Base-by-base conservation (phyloP, 2,329 filamentous ascomycete species). In the Rachicladosporium sp. region DNA sequence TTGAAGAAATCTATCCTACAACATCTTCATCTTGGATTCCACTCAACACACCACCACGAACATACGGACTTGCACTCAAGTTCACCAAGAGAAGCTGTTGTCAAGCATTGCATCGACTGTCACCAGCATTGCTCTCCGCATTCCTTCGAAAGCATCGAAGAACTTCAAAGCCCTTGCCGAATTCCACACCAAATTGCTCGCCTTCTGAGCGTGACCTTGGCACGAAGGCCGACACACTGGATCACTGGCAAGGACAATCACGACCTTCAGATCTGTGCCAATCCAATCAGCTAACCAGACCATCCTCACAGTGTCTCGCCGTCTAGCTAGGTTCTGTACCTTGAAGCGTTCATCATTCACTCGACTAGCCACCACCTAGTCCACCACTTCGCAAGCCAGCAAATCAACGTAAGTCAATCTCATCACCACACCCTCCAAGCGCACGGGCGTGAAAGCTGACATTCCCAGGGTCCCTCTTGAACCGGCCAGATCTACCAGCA, bases 391-490 rank as follows among this genome's bases (percentile, higher is more conserved):
- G 15, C 3, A 19, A 19, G 15, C 15, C 15, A 19, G 15, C 15
- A 19, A 19, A 19, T 19, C 15, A 19, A 19, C 15, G 15, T 19
- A 19, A 19, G 15, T 19, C 15, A 19, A 19, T 19, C 15, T 19
- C 15, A 19, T 19, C 15, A 19, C 15, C 15, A 19, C 15, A 19
- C 15, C 15, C 15, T 19, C 15, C 15, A 19, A 19, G 15, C 15
- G 15, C 15, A 19, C 15, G 15, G 15, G 15, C 15, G 15, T 19
- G 15, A 19, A 19, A 19, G 15, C 15, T 19, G 15, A 19, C 15
- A 41, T 60, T 51, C 57, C 60, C 60, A 57, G 54, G 57, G 23
- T 31, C 54, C 50, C 49, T 56, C 56, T 47, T 44, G 46, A 48
- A 36, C 46, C 43, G 48, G 48, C 50, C 45, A 54, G 50, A 53